Evolutionary conservation across 169 alveolate genomes (phyloP), one percentile per base, ranked within the genome.

Genomic region (Theileria sp.): DNA sequence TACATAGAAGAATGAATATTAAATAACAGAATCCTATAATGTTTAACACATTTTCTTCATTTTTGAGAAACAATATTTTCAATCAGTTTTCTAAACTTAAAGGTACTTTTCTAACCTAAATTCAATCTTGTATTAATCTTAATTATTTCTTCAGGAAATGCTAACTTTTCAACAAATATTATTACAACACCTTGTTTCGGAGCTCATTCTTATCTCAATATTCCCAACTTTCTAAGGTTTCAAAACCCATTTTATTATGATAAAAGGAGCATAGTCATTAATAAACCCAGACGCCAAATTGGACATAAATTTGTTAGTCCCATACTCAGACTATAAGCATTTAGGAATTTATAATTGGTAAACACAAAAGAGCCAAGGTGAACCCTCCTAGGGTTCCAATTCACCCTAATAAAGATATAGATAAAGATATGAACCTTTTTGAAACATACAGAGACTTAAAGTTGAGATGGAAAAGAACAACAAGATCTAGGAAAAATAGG

Each of bases 301-400:
- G 91, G 91, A 0, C 91, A 85, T 38, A 50, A 54, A 71, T 74
- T 85, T 34, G 91, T 85, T 23, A 71, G 91, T 71, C 32, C n/a
- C 2, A 34, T 72, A 15, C 6, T 21, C 9, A 26, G 58, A 23
- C n/a, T 0, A n/a, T 17, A 17, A 12, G 8, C 4, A 1, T 17
- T 19, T 25, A 93, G 96, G 96, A 93, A 61, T 88, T 93, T 23
- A 89, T 92, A 74, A 72, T 82, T 2, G 96, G 96, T 15, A 93
- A 93, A 67, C 96, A 93, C 79, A 74, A 92, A 58, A 73, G 92
- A 65, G 77, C 94, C 36, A 80, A 81, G 70, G 87, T 91, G 32
- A 80, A 89, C 64, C 96, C 96, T 0, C 96, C 96, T 13, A 56
- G 89, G 61, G 86, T 86, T 36, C 96, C 96, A 34, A 77, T 93